These are phyloP conservation scores for Mycena sp. DNA, from an alignment of 1,284 basidiomycete species.

Conservation along the genomic window DNA sequence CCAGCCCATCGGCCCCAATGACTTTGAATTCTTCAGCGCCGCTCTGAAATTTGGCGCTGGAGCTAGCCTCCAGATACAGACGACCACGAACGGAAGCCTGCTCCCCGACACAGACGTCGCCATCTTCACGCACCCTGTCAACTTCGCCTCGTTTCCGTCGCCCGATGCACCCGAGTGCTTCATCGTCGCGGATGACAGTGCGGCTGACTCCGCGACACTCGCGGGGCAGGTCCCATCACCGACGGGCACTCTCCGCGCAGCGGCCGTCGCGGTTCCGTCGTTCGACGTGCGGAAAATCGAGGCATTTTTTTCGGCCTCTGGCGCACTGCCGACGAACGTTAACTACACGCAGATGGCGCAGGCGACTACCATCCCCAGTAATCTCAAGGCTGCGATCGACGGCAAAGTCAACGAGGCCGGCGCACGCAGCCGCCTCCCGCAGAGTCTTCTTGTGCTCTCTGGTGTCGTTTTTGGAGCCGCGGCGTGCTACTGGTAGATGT, in stretches of 20 bases:
- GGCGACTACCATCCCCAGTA: background rate
- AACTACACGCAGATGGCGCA: constrained; percentile 12
- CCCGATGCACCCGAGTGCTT: background rate
- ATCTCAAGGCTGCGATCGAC: background rate
- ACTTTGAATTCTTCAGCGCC: constrained; percentile 10
- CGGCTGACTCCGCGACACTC: background rate
- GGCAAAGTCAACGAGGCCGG: too few species aligned
- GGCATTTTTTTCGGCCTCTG: background rate
- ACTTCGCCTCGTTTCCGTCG: background rate
- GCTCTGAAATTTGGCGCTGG: constrained; percentile 19
- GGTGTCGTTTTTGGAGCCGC: too few species aligned
- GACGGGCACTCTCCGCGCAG: constrained; percentile 1
- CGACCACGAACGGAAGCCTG: background rate
- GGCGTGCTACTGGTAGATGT: too few species aligned
- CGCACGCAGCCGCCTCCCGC: too few species aligned
- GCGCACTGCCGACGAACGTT: constrained; percentile 5
- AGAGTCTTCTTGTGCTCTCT: too few species aligned
- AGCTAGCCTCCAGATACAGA: constrained; percentile 2
- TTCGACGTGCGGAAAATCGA: constrained; percentile 11
- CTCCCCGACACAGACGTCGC: background rate
- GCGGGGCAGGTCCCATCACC: background rate
- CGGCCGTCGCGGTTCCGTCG: constrained; percentile 1
- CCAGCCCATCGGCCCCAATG: constrained; percentile 7
- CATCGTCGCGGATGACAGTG: background rate
- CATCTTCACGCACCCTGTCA: background rate